Base-by-base conservation (phyloP, 108 stramenopile species). In the Discostella stelligeroides region DNA sequence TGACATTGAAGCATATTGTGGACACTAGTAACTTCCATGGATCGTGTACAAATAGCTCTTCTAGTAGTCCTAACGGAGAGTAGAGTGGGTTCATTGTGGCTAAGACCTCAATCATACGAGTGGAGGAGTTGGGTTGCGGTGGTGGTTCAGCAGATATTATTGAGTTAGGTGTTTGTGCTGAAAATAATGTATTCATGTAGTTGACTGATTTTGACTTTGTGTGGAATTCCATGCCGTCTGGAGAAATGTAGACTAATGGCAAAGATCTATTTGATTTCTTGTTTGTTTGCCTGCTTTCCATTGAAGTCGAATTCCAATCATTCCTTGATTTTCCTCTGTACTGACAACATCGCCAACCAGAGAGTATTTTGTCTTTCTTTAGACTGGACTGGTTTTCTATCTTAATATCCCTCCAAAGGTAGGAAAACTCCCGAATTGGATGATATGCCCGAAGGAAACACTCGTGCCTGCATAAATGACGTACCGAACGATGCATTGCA, bases 21-120 rank as follows among this genome's bases (percentile, higher is more conserved):
- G 79, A 83, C n/a, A 87, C 40, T 11, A 90, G 37, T 1, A 90
- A 58, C 50, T 72, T 73, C 86, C 84, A 90, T 10, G 89, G 89
- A 58, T 90, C 68, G 47, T 82, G 58, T 4, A 65, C 43, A 56
- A 87, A 87, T 17, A 90, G 63, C 61, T 90, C 89, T 68, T 90
- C 89, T 28, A 90, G 15, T 24, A 90, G 56, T 34, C 89, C 89
- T 24, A 90, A 78, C 14, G 86, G 89, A 34, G 84, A 82, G 11
- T 43, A 61, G 17, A 51, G 38, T 51, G 47, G 56, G 65, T 59
- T 63, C 3, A 79, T 66, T 4, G 57, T 46, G 6, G 66, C 30
- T 11, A 56, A 34, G 42, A 46, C 15, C 60, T 60, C 14, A 20
- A 68, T 29, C 27, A 66, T 43, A 6, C 27, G 7, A 18, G 27